These are phyloP conservation scores for Aphanomyces invadans DNA, from an alignment of 352 stramenopile genomes.

Conservation along the genomic window DNA sequence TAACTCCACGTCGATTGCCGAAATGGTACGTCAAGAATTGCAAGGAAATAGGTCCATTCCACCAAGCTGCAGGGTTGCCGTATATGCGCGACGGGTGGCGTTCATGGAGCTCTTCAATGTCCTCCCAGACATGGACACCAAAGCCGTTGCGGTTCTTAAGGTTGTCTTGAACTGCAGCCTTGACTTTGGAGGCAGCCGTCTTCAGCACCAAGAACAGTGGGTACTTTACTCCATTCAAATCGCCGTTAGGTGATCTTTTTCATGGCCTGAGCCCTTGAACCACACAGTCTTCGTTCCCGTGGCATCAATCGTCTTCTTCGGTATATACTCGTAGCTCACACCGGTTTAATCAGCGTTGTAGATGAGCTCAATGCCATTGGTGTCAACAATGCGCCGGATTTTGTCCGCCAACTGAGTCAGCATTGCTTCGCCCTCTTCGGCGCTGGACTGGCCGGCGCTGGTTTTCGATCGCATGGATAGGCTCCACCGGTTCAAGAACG, in stretches of 20 bases:
- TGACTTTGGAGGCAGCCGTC: neutral
- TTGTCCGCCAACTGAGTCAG: neutral
- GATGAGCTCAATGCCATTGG: neutral
- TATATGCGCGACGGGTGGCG: constrained; percentile 26
- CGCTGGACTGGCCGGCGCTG: neutral
- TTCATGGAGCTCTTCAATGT: constrained; percentile 25
- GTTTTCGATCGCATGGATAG: constrained; percentile 22
- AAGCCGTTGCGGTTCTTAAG: constrained; percentile 25
- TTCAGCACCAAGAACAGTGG: constrained; percentile 31
- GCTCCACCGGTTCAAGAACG: neutral
- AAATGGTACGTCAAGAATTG: constrained; percentile 28
- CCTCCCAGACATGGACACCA: constrained; percentile 22
- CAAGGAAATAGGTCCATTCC: constrained; percentile 29
- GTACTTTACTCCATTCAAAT: constrained; percentile 27
- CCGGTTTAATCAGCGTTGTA: neutral
- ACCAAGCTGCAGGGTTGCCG: constrained; percentile 30
- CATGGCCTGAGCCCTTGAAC: constrained; percentile 22
- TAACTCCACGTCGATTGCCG: neutral
- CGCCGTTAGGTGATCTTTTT: constrained; percentile 28
- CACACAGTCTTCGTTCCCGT: neutral
- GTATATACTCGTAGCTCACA: neutral
- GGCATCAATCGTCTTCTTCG: neutral
- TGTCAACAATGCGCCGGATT: neutral
- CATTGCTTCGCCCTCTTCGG: neutral
- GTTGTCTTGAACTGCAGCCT: neutral